Conservation (phyloP, 495 filamentous ascomycete genomes). For the Letharia columbiana region DNA sequence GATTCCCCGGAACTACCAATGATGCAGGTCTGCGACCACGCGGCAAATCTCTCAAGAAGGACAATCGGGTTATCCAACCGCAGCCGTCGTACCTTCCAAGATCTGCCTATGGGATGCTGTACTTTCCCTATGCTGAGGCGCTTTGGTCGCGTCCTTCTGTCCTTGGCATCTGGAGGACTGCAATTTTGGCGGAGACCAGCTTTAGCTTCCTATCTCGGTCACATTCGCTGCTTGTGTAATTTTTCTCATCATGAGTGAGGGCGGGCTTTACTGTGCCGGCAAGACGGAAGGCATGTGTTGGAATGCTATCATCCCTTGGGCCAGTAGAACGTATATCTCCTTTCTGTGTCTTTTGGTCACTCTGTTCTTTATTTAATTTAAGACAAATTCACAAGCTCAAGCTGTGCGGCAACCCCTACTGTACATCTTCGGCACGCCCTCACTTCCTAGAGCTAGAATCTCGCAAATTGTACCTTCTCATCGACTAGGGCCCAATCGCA, state of each 20-base stretch:
- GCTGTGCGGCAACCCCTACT: neutral
- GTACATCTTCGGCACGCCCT: neutral
- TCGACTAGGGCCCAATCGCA: neutral
- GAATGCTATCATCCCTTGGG: slow-evolving; percentile 17
- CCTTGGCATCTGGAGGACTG: neutral
- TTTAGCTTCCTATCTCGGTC: slow-evolving; percentile 7
- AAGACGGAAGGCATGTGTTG: slow-evolving; percentile 7
- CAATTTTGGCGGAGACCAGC: neutral
- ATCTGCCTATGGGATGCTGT: neutral
- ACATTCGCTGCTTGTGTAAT: neutral
- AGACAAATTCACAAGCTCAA: neutral
- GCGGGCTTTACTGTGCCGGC: neutral
- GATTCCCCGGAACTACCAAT: neutral
- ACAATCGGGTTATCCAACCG: neutral
- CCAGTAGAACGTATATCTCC: neutral
- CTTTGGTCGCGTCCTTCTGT: neutral
- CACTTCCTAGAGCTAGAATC: neutral
- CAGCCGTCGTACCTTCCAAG: neutral
- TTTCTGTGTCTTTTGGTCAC: neutral
- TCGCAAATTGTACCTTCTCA: neutral
- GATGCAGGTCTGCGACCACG: neutral
- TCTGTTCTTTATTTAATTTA: neutral
- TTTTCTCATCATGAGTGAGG: slow-evolving; percentile 1
- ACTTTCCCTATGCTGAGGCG: neutral
- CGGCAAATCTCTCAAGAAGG: neutral